Evolutionary conservation across 345 rosid genomes (phyloP), one percentile per base, ranked within the genome.

Genomic region (Citropsis articulata): DNA sequence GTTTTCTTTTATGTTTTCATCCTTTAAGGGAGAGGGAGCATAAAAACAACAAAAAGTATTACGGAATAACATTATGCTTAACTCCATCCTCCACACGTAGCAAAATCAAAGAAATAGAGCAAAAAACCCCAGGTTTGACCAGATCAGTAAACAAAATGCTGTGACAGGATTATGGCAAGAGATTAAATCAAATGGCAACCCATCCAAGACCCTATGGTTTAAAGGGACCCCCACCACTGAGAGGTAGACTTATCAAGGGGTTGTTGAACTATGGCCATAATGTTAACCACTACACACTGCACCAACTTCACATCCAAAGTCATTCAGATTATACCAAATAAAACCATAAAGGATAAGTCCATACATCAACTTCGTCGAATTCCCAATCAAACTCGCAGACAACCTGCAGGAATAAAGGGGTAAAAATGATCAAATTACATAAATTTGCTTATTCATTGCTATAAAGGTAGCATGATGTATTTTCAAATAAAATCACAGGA

Each of bases 311-410:
- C 69, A 78, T 73, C n/a, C 2, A 25, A 67, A 24, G 21, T 6
- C 50, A 42, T 66, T 63, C 42, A 68, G 2, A 65, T 64, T 27
- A 60, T 53, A 42, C 63, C 21, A 63, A 53, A 76, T 22, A 25
- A 12, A 66, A 64, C n/a, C 18, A 28, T 50, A 33, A 63, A 64
- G 69, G 79, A 72, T 35, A 24, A 81, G 71, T 75, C 48, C 81
- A 73, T 83, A 97, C 99, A 91, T 97, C 91, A 79, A 91, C 84
- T 69, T 93, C 94, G 65, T 97, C 99, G 31, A 91, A 25, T 73
- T 89, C 94, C 99, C 99, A 97, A 86, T 97, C 99, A 81, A 90
- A 97, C 76, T 93, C 98, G 75, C 98, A 90, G 18, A 97, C 84
- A 80, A 94, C 88, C 99, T 97, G 93, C 89, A 91, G 69, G 78